These are phyloP conservation scores for Sequoia sempervirens DNA, from an alignment of 75 land plant species.

Conservation along the genomic window DNA sequence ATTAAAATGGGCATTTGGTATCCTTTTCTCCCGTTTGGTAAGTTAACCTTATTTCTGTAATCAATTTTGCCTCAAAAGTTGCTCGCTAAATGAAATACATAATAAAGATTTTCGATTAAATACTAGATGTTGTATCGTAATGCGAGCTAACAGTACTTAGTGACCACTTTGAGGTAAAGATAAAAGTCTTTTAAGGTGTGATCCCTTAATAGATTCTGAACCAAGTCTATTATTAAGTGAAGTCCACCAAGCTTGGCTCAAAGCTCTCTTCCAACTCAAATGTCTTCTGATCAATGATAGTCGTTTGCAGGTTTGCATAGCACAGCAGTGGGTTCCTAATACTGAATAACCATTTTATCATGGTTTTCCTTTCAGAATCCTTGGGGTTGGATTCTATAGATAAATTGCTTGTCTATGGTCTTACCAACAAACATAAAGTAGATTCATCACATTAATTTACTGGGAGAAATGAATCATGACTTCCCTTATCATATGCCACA, in stretches of 20 bases:
- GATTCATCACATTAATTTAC: no score
- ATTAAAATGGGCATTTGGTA: constrained; percentile 94
- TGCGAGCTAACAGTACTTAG: not conserved
- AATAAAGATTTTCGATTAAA: not conserved
- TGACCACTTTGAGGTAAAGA: not conserved
- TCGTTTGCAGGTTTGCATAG: not conserved
- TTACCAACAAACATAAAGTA: no score
- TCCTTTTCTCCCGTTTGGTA: constrained; percentile 94
- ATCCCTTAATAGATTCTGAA: not conserved
- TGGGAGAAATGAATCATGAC: no score
- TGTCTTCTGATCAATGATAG: not conserved
- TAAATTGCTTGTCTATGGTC: no score
- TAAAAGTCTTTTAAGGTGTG: not conserved
- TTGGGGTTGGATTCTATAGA: no score
- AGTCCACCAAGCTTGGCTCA: not conserved
- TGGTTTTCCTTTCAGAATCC: not conserved
- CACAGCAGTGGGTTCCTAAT: not conserved
- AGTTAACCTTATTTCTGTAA: constrained; percentile 16
- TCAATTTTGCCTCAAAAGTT: not conserved
- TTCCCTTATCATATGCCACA: no score
- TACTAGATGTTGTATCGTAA: not conserved
- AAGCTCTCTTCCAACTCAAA: not conserved
- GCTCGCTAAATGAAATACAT: not conserved
- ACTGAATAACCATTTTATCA: not conserved
- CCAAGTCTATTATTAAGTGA: not conserved